Evolutionary conservation across 371 early-diverging fungal species (phyloP), one percentile per base, ranked within the genome.

Genomic region (Mortierella sp.): DNA sequence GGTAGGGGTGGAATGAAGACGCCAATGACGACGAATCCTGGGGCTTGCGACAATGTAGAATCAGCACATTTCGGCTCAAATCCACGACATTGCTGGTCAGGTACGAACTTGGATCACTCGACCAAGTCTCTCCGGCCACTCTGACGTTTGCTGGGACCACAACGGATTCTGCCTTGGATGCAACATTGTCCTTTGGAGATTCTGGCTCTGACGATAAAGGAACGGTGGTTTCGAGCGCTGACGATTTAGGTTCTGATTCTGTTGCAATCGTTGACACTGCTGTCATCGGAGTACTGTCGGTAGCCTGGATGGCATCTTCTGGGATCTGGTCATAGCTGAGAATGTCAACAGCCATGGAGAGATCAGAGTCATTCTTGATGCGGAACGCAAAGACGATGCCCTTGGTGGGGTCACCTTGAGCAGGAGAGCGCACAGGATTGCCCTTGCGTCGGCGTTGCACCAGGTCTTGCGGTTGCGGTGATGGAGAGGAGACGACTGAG

Each of bases 261-360:
- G 39, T 28, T 49, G 24, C 26, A 47, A 32, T 6, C 12, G 53
- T 12, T 34, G 59, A 26, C 24, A 30, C 28, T 52, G 32, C 24
- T 30, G 50, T 15, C 2, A 42, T 17, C 6, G 32, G 28, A 50
- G 21, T 26, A 51, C 4, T 44, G 43, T 26, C n/a, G 57, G 37
- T 5, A 9, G 31, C 56, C 12, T 39, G 49, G n/a, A 24, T 23
- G 44, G 34, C 50, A 28, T 69, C 48, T 12, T 58, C 64, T 51
- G 48, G 56, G 26, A 59, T 50, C 49, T 60, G 70, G 64, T 69
- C 70, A 44, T 69, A 69, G 27, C 70, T 62, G 42, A 53, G 72
- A 49, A 76, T 76, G 58, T 76, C 70, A 34, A 76, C 64, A 24
- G 69, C 67, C 69, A 69, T 61, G 56, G 65, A 66, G 56, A 72